Evolutionary conservation across 176 grass and related monocot genomes (phyloP), one percentile per base, ranked within the genome.

Genomic region (Triticum timopheevii): DNA sequence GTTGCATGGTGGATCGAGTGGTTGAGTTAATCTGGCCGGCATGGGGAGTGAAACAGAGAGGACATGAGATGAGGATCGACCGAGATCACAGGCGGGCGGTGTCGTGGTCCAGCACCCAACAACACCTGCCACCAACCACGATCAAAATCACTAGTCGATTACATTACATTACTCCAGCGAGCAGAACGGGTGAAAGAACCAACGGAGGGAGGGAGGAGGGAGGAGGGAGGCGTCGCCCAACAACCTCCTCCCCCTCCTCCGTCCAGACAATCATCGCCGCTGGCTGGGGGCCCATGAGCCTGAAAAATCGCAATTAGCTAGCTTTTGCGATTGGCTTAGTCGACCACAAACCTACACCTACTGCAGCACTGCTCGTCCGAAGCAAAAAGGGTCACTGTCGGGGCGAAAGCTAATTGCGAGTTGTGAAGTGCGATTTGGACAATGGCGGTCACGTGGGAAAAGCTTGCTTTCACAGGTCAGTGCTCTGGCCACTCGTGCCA

Each of bases 51-150:
- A 59, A 36, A 23, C 11, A 38, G 17, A 34, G 34, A 61, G 31
- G 16, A n/a, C 1, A 3, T 35, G 22, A 61, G 3, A 13, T 20
- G 34, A 54, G 64, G 17, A 30, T 2, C 19, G 17, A 52, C 23
- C 0, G 27, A 23, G 19, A 4, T 70, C 66, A 9, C 17, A 16
- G 25, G 22, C 20, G 47, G 30, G 7, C 13, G 78, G 7, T 52
- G 83, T 77, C 73, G 35, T 44, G 72, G 72, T 77, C 83, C 23
- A 19, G 38, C 72, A 85, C 83, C 82, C 19, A 85, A 65, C 72
- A 50, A 2, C 72, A 52, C 19, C 83, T 84, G 58, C 58, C 72
- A 77, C 83, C 83, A 85, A 66, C 63, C 73, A 47, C 22, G 73
- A 77, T 65, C 6, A 83, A 56, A 4, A n/a, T 13, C 9, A 44